Base-by-base conservation (phyloP, 345 rosid species). In the Melastoma malabathricum region DNA sequence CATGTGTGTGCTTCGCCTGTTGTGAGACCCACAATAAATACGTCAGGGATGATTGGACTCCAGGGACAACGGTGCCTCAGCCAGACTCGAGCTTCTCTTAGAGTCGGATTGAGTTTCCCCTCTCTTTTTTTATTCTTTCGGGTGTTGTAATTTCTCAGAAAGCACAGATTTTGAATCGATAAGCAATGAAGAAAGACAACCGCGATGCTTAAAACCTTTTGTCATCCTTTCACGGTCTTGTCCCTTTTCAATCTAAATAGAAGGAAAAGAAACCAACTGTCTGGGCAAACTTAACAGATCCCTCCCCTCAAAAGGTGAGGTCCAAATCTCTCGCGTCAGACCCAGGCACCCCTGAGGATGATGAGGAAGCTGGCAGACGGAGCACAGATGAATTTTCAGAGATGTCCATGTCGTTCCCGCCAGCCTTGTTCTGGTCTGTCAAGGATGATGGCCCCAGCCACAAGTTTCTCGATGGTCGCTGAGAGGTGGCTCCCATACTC, bases 251-350 rank as follows among this genome's bases (percentile, higher is more conserved):
- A 15, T 62, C 80, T 77, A 84, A 69, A 76, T 87, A 43, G 87
- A 74, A 48, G 90, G 88, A 75, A 84, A 81, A 27, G 82, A 75
- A 59, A 68, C 90, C 70, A 73, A 84, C 80, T 74, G 84, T 68
- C 88, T 84, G 31, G 97, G 82, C 69, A 88, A 66, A 64, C 84
- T 77, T 75, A 88, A 82, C 16, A 88, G 76, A 68, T 88, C 97
- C 50, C 75, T 75, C 66, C 83, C 97, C 68, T 76, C 94, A 63
- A 88, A 88, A 7, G 97, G 97, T 2, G 97, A 88, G 5, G 83
- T 80, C 97, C 97, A 88, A 18, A n/a, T 84, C 97, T 13, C 63
- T 77, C 5, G 85, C 71, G 15, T 72, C 69, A 2, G 76, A 62
- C 6, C 76, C 55, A 20, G 77, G 54, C 45, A 78, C 54, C 60